Evolutionary conservation across 495 filamentous ascomycete genomes (phyloP), one percentile per base, ranked within the genome.

Genomic region (Annulohypoxylon bovei): DNA sequence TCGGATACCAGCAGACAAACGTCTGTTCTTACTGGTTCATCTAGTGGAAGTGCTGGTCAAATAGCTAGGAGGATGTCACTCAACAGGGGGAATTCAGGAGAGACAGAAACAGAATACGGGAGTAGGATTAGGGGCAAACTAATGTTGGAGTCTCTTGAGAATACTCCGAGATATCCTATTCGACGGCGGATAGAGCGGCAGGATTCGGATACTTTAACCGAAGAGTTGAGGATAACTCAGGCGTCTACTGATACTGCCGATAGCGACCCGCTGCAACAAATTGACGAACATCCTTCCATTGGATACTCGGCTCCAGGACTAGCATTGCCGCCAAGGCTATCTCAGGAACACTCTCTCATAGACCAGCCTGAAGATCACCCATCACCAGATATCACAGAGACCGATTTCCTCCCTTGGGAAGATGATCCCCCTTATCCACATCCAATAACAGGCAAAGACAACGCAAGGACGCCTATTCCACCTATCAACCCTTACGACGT

Each of bases 1-100:
- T 94, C 92, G 1, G 88, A 88, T 11, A 87, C 89, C 16, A 89
- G 88, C 50, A 72, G 78, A 25, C 83, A 80, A 18, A 66, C 79
- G 37, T 78, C 77, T 0, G 81, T 77, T 28, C 65, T 85, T 54
- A 73, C 81, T 16, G 62, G 68, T 50, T 80, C 81, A 14, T 79
- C 80, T 9, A 68, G 78, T 35, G 78, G 70, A 50, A 81, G 69
- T 16, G 42, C 28, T 12, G 60, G 59, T 22, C 70, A 64, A 32
- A 67, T 68, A n/a, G 23, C 71, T 0, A 68, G 70, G 6, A 67
- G 62, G n/a, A 32, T 61, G n/a, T 72, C 70, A 12, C 62, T 67
- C 1, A 62, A 69, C 4, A 62, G 68, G 25, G 50, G 32, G 14
- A 59, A 67, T 46, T 60, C 64, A 33, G 76, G 78, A 11, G 55